A percentile compares a stretch with the other conserved stretches of the same genome.
Conservation (phyloP, 257 asterid genomes). For the Nicotiana otophora region DNA sequence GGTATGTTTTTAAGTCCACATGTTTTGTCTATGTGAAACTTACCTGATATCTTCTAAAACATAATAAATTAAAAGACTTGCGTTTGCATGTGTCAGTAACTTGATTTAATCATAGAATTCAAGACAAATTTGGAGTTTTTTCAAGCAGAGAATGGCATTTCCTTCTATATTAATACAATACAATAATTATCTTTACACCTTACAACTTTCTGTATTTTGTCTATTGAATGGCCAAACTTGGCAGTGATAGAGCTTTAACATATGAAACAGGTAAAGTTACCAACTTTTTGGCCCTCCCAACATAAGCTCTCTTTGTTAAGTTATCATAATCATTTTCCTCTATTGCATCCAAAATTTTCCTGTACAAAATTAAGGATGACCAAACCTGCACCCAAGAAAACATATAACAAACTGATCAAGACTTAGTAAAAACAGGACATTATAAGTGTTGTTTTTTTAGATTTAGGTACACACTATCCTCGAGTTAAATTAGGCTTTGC, state of each 20-base stretch:
- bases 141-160: not conserved
- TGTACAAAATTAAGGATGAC: conserved; percentile 67
- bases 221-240: conserved; percentile 20
- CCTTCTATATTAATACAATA: not conserved
- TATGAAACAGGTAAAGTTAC: conserved; percentile 63
- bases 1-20: not conserved
- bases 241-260: conserved; percentile 38
- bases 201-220: not conserved
- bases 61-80: not conserved
- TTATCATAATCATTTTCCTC: conserved; percentile 67
- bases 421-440: not conserved
- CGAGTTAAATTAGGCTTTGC: too few relatives aligned
- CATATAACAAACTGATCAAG: not conserved
- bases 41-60: not conserved
- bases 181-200: not conserved
- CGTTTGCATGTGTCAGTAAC: not conserved
- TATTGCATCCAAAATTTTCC: conserved; percentile 64
- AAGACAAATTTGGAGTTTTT: not conserved
- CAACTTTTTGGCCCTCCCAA: conserved; percentile 55
- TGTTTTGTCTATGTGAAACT: not conserved
- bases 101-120: not conserved
- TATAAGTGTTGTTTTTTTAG: too few relatives aligned
- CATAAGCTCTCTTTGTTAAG: conserved; percentile 70
- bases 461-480: too few relatives aligned
- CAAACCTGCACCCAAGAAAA: conserved; percentile 50